Conservation (phyloP, 768 basidiomycete species). For the Russula dissimulans region DNA sequence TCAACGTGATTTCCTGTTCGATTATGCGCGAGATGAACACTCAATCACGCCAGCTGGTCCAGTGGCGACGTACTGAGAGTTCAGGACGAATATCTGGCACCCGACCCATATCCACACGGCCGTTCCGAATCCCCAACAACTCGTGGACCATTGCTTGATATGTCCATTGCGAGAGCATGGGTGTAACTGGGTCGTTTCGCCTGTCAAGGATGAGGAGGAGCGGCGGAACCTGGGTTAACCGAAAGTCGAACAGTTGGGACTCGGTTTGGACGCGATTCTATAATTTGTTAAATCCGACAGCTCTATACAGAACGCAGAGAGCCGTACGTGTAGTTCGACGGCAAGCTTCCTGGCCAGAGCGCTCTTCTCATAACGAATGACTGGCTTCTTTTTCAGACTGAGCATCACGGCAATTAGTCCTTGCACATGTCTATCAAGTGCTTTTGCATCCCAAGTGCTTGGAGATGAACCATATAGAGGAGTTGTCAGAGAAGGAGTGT, state of each 20-base stretch:
- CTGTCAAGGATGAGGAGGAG: conserved; percentile 88
- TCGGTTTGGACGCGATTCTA: conserved; percentile 78
- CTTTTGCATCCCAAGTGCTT: conserved; percentile 65
- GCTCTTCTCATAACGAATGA: conserved; percentile 88
- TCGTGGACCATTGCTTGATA: conserved; percentile 99
- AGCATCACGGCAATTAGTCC: conserved; percentile 80
- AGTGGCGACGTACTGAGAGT: conserved; percentile 49
- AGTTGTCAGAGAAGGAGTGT: conserved; percentile 49
- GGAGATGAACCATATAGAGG: conserved; percentile 66
- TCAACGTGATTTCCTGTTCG: conserved; percentile 83
- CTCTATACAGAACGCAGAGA: background rate
- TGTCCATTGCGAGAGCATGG: conserved; percentile 95
- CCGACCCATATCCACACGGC: conserved; percentile 73
- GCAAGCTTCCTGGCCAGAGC: conserved; percentile 87
- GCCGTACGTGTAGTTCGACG: conserved; percentile 67
- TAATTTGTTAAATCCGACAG: conserved; percentile 8
- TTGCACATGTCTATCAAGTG: conserved; percentile 70
- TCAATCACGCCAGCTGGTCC: background rate
- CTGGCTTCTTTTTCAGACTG: conserved; percentile 91
- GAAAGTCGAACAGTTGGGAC: conserved; percentile 83
- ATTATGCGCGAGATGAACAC: conserved; percentile 6
- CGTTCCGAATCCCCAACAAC: conserved; percentile 86
- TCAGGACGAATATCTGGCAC: conserved; percentile 86
- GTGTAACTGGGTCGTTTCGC: conserved; percentile 95
- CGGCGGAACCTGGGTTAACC: conserved; percentile 80